Base-by-base conservation (phyloP, 371 early-diverging fungal genomes). In the Mucor piriformis region DNA sequence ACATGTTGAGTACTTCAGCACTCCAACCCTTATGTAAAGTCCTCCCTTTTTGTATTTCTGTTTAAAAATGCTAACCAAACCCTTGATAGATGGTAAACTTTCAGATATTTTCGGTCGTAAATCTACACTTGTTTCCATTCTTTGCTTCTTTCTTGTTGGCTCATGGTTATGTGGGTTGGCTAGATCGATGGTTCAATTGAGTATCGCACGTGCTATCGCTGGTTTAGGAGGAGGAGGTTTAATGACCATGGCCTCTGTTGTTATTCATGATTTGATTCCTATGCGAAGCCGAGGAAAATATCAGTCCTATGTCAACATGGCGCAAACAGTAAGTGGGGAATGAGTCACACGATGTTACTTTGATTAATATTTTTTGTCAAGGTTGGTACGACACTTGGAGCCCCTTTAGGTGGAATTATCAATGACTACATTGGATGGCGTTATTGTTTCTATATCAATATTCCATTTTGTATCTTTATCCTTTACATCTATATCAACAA, bases 221-320 rank as follows among this genome's bases (percentile, higher is more conserved):
- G 92, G 92, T 8, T 49, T 89, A 11, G 95, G 96, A 2, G 94
- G 92, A 0, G 91, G 89, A 8, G 95, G 95, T 1, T 66, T 94
- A 8, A 57, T 62, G 59, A 67, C 72, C 0, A 63, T 72, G 67
- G 64, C 62, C 0, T 61, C 72, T 7, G 59, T 72, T 35, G 59
- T 67, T 0, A 72, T 77, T n/a, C 74, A 74, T 48, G 77, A 77
- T 35, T 27, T 77, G 3, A 56, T 74, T 0, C 72, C 74, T 4
- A 58, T 74, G 54, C 46, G 70, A 23, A 29, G 65, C 23, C 56
- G 77, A 27, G 74, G 77, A 3, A 64, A 70, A 49, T 77, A 70
- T 29, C 77, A 77, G 51, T 69, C 72, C 0, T 73, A 73, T 54
- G 69, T 76, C 3, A 76, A 72, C 27, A 72, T 72, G 72, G 66